Base-by-base conservation (phyloP, 768 basidiomycete genomes). In the Phylloporus sp. region DNA sequence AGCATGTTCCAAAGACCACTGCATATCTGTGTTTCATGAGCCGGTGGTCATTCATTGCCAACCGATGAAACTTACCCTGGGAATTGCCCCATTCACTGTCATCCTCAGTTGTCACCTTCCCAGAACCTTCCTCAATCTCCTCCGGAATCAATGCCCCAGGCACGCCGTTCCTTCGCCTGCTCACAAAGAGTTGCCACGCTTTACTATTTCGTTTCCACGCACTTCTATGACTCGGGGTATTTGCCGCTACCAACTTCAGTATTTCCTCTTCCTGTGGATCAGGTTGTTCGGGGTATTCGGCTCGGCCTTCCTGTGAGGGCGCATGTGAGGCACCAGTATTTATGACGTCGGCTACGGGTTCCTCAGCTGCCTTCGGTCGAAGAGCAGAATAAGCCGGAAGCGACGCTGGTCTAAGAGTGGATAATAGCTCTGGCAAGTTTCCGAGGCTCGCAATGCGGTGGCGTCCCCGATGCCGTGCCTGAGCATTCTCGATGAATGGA, bases 181-280 rank as follows among this genome's bases (percentile, higher is more conserved):
- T 68, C 23, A 80, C 76, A 58, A 88, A 84, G 18, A 77, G 64
- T 51, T 78, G 76, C 86, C 85, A 88, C 12, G 83, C 80, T 54
- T 73, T 78, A 59, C 83, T 78, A 59, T 79, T 76, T 54, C 77
- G 76, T 59, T 73, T 80, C 86, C 86, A 88, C 12, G 80, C 80
- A n/a, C 76, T 80, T 47, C 85, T 76, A 63, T 89, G 87, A 56
- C 85, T 88, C 1, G 86, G 84, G 27, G 73, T 80, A 67, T 80
- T 73, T 24, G 85, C 85, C 9, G 84, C 85, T n/a, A 88, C 80
- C 29, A 88, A 73, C 56, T 75, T 78, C 58, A 80, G 52, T 29
- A 88, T 72, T 57, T 81, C 80, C 28, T 72, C 74, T 58, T 84
- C 80, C 47, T 75, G 72, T 23, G 73, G 67, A 52, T 72, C 76